Percentiles rank a stretch among this genome's conserved stretches.
Evolutionary conservation across 2,329 filamentous ascomycete genomes (phyloP).

Genomic region (Colletotrichum agaves): DNA sequence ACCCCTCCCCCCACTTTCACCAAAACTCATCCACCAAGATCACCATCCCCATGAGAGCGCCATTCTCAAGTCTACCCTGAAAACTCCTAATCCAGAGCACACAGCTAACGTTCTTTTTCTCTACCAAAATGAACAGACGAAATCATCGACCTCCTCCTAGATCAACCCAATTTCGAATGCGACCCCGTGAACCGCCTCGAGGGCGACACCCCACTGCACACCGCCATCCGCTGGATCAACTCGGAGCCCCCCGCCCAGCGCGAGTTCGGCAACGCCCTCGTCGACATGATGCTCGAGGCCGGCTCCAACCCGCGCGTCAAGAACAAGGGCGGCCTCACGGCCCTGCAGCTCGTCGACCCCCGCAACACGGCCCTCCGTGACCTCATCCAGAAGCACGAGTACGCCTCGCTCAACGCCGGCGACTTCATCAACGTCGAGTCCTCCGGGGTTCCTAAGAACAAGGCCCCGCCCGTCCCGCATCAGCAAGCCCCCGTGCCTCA

Average conservation of each 20-base stretch:
- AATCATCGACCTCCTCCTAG: slow-evolving; percentile 82
- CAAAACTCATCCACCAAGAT: too few species aligned
- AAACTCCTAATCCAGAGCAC: background rate
- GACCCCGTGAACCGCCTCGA: slow-evolving; percentile 79
- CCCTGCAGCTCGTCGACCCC: slow-evolving; percentile 79
- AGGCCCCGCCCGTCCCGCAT: slow-evolving; percentile 39
- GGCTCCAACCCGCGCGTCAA: slow-evolving; percentile 67
- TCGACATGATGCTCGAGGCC: slow-evolving; percentile 86
- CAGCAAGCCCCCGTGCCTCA: slow-evolving; percentile 25
- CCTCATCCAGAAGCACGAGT: slow-evolving; percentile 77
- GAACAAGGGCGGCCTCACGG: slow-evolving; percentile 80
- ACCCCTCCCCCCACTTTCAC: background rate
- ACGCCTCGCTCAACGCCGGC: slow-evolving; percentile 66
- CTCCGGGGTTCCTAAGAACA: slow-evolving; percentile 5
- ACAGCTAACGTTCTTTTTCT: slow-evolving; percentile 15
- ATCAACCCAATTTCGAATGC: slow-evolving; percentile 87
- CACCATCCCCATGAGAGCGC: too few species aligned
- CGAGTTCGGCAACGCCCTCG: slow-evolving; percentile 72
- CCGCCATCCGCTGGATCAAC: slow-evolving; percentile 82
- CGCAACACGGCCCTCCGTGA: slow-evolving; percentile 70
- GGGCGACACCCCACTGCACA: slow-evolving; percentile 82
- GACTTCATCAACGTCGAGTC: slow-evolving; percentile 62
- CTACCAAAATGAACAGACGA: slow-evolving; percentile 69
- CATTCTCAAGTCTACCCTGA: too few species aligned
- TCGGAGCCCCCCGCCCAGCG: slow-evolving; percentile 70